Percentiles rank a stretch among this genome's conserved stretches.
These are phyloP conservation scores for Coprinopsis marcescibilis DNA, from an alignment of 768 basidiomycete species.

Conservation along the genomic window DNA sequence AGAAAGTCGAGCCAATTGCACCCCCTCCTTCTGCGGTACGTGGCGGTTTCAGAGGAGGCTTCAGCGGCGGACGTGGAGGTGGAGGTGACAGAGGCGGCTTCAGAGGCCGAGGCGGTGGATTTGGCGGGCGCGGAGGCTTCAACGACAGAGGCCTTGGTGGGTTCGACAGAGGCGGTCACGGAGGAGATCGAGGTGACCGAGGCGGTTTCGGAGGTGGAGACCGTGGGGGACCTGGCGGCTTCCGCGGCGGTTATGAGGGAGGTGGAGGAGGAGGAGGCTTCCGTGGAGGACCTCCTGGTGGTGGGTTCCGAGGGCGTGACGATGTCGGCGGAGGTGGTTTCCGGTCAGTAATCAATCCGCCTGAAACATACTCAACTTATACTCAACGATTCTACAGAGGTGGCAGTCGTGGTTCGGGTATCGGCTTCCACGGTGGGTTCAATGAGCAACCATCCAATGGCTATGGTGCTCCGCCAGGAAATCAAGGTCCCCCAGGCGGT, in stretches of 20 bases:
- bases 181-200: constrained; percentile 34
- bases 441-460: constrained; percentile 50
- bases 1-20: constrained; percentile 53
- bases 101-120: constrained; percentile 38
- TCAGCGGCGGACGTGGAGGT: constrained; percentile 37
- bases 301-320: constrained; percentile 35
- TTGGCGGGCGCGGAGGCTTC: constrained; percentile 36
- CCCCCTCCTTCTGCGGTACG: constrained; percentile 24
- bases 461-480: constrained; percentile 26
- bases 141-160: constrained; percentile 21
- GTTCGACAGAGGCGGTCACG: constrained; percentile 33
- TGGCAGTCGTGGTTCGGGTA: constrained; percentile 53
- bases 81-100: constrained; percentile 32
- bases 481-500: not conserved
- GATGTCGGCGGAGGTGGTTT: constrained; percentile 42
- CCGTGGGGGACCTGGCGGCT: constrained; percentile 32
- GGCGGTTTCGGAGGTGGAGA: constrained; percentile 41
- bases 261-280: constrained; percentile 28
- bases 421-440: constrained; percentile 64
- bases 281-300: constrained; percentile 34
- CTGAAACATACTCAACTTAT: constrained; percentile 2
- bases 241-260: constrained; percentile 32
- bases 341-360: constrained; percentile 32
- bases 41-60: constrained; percentile 42
- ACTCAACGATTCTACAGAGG: constrained; percentile 30